phyloP scores from a whole-genome alignment of 495 filamentous ascomycete species.

The Tuber microsphaerosporum region DNA sequence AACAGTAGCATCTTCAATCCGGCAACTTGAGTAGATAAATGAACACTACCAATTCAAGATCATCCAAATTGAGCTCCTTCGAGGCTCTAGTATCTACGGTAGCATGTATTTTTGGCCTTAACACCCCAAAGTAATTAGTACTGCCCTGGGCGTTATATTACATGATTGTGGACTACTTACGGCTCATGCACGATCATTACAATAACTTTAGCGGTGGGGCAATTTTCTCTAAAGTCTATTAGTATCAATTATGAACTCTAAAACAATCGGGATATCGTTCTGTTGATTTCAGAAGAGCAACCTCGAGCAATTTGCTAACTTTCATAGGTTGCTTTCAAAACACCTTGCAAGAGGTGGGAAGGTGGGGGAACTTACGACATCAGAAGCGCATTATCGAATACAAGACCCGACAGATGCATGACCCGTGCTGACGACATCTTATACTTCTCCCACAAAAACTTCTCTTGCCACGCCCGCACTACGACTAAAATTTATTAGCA shows the following conservation, averaged over 20 bases:
- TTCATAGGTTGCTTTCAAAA: background rate
- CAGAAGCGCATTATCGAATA: background rate
- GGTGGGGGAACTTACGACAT: background rate
- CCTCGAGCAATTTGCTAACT: background rate
- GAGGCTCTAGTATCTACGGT: constrained; percentile 41
- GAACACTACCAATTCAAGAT: constrained; percentile 55
- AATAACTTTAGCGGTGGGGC: constrained; percentile 2
- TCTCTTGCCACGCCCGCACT: constrained; percentile 64
- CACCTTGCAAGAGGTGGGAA: background rate
- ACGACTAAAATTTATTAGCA: constrained; percentile 51
- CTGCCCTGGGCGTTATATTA: constrained; percentile 5
- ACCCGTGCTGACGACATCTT: constrained; percentile 34
- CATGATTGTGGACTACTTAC: constrained; percentile 37
- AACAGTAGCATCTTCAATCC: too few relatives aligned
- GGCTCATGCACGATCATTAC: constrained; percentile 46
- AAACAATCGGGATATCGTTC: background rate
- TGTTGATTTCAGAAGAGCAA: background rate
- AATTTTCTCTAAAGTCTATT: background rate
- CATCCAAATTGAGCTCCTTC: constrained; percentile 32
- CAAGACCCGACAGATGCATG: background rate
- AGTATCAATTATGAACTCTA: background rate
- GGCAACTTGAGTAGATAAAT: background rate
- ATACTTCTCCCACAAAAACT: constrained; percentile 59
- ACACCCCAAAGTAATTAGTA: constrained; percentile 30
- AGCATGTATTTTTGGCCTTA: constrained; percentile 42